Base-by-base conservation (phyloP, 768 basidiomycete species). In the Amanita molliuscula region DNA sequence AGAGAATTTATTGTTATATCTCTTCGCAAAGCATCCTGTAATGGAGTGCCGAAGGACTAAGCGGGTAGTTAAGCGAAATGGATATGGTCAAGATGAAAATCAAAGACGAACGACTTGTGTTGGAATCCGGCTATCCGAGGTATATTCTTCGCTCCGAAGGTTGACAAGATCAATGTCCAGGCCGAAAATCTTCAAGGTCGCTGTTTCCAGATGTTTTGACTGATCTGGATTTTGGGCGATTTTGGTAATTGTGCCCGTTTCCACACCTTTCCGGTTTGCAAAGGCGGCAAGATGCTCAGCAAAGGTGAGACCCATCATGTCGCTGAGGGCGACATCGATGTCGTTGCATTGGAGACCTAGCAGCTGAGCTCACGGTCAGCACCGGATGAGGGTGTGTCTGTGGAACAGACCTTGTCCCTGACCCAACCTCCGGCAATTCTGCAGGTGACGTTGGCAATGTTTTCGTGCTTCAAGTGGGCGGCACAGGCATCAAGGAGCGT, bases 391-490 rank as follows among this genome's bases (percentile, higher is more conserved):
- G 33, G 33, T 4, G 29, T 21, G 20, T 20, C 9, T 25, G 16
- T 25, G 56, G 52, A 23, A 63, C 68, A 57, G 53, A 93, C 95
- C 83, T 99, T 99, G 66, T 99, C 96, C 59, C 96, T 74, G 40
- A 98, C 96, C 96, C 96, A 99, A 16, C 96, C 96, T 15, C 96
- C 96, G 9, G 93, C 96, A 42, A 99, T 88, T 56, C 96, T 77
- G 62, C 95, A 95, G 5, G 35, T 1, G 78, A 74, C 0, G 80
- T 82, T 33, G 4, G 66, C 64, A 18, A 80, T 70, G 8, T 72
- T 74, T 45, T 78, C 72, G 29, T 75, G 70, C 50, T 71, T 74
- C 56, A 84, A 67, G 55, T 76, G 67, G 11, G 62, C 66, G 5
- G 83, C 78, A 61, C 87, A 96, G 51, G 83, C 81, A 61, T 94